Evolutionary conservation across 108 stramenopile genomes (phyloP).

Genomic region (Cylindrotheca closterium): DNA sequence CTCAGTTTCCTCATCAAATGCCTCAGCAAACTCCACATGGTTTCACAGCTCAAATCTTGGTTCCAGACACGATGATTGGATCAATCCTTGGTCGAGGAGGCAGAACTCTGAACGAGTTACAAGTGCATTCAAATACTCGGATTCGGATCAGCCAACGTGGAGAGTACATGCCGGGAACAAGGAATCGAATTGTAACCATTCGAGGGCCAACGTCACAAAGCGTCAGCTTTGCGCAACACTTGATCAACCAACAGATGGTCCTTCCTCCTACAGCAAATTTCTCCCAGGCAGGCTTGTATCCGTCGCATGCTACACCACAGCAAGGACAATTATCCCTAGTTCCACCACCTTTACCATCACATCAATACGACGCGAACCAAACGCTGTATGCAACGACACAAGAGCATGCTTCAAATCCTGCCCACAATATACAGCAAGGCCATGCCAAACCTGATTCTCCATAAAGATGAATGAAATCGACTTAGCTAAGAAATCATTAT

Average conservation of each 20-base stretch:
- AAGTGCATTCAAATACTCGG: slow-evolving; percentile 52
- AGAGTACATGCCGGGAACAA: slow-evolving; percentile 74
- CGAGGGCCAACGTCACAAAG: slow-evolving; percentile 60
- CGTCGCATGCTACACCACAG: slow-evolving; percentile 11
- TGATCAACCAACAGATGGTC: slow-evolving; percentile 63
- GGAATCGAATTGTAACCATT: slow-evolving; percentile 69
- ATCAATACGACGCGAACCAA: not conserved
- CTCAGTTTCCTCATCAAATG: slow-evolving; percentile 29
- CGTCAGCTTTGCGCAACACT: slow-evolving; percentile 53
- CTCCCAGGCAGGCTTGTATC: slow-evolving; percentile 12
- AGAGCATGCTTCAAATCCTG: not conserved
- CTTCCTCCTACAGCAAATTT: slow-evolving; percentile 45
- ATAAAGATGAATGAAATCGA: too few relatives aligned
- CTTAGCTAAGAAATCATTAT: too few relatives aligned
- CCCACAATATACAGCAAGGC: not conserved
- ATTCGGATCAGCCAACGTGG: slow-evolving; percentile 75
- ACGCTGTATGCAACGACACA: not conserved
- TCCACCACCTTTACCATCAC: not conserved
- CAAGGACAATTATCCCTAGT: not conserved
- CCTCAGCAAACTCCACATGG: slow-evolving; percentile 27
- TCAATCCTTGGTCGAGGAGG: slow-evolving; percentile 73
- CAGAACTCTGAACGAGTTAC: slow-evolving; percentile 59
- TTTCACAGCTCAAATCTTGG: slow-evolving; percentile 46
- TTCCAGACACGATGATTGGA: slow-evolving; percentile 71
- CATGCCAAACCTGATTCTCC: too few relatives aligned